Evolutionary conservation across 208 protist genomes (phyloP).

Genomic region (Entamoeba nuttalli): DNA sequence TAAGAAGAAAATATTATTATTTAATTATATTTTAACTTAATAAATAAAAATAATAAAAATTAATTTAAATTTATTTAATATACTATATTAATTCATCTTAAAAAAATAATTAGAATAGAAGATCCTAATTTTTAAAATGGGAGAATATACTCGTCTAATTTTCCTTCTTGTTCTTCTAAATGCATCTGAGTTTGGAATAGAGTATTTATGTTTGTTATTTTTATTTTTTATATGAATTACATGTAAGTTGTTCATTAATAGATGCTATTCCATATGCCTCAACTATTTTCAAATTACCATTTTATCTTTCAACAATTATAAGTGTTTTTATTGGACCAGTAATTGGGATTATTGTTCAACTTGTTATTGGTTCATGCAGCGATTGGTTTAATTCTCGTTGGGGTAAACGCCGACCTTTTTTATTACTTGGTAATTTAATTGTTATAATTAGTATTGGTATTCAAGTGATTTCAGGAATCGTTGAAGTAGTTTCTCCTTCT

Average conservation of each 20-base stretch:
- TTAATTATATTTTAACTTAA: too few relatives aligned
- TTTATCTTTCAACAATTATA: not conserved
- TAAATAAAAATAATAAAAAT: too few relatives aligned
- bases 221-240: not conserved
- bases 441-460: not conserved
- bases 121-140: not conserved
- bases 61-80: too few relatives aligned
- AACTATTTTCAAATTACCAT: not conserved
- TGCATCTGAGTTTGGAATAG: not conserved
- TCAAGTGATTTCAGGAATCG: not conserved
- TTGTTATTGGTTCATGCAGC: not conserved
- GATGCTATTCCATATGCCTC: not conserved
- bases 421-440: not conserved
- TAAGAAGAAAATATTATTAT: too few relatives aligned
- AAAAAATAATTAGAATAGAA: too few relatives aligned
- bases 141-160: not conserved
- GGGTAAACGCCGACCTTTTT: slow-evolving; percentile 9
- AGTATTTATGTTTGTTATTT: not conserved
- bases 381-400: not conserved
- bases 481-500: not conserved
- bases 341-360: slow-evolving; percentile 17
- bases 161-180: not conserved
- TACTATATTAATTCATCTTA: too few relatives aligned
- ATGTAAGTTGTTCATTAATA: not conserved
- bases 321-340: not conserved